Base-by-base conservation (phyloP, 495 filamentous ascomycete species). In the Massariosphaeria phaeospora region DNA sequence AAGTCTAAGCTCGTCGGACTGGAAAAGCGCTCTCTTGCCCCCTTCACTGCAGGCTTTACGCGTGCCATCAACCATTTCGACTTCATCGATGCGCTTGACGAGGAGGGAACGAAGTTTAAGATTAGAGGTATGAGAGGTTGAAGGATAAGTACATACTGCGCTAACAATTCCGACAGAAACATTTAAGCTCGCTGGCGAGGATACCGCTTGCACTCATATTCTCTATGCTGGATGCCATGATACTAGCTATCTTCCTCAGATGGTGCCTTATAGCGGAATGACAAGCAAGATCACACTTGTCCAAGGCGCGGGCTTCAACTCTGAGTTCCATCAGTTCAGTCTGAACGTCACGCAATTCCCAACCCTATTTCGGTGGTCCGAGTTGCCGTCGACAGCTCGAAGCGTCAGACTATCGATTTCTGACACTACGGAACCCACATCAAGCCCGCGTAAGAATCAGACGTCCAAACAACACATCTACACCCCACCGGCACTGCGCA, bases 151-250 rank as follows among this genome's bases (percentile, higher is more conserved):
- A 6, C 21, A 33, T n/a, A 17, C 17, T 20, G 26, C 26, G 5
- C 2, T 39, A 30, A 43, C 10, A 6, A 5, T 47, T 15, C 1
- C 55, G 52, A 30, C 52, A 81, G 81, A 76, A 65, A 72, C 78
- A 52, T 75, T 85, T 44, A 73, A 75, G 1, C 60, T 83, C 3
- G 83, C 79, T 60, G 74, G 69, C 4, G 73, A 82, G 23, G 79
- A 80, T 48, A 69, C 74, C 41, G 78, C 84, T 58, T 86, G 83
- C 72, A 80, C 78, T 46, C 81, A 85, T 66, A 80, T 86, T 30
- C 79, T 80, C 60, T 82, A 82, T 47, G 82, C 79, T 7, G 77
- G 75, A 30, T 85, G 81, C 55, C 80, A 85, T 48, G 80, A 86
- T 53, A 71, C 70, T 12, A 76, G 76, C 29, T 85, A 84, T 66